A percentile compares a stretch with the other conserved stretches of the same genome.
phyloP scores from a whole-genome alignment of 108 stramenopile genomes.

The Discostella stelligeroides region DNA sequence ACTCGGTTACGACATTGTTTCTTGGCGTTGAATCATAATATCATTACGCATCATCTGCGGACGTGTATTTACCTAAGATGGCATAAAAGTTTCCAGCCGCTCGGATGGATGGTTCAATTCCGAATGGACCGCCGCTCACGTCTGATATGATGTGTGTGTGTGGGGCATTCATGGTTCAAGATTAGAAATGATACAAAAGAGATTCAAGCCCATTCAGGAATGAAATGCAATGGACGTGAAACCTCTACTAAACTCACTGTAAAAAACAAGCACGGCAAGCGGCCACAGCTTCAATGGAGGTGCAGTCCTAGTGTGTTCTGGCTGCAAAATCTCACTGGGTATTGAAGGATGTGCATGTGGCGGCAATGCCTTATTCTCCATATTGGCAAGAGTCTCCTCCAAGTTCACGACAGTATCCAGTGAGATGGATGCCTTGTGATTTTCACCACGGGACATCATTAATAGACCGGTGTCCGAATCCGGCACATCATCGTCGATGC shows the following conservation, averaged over 20 bases:
- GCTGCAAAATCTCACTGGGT: conserved; percentile 38
- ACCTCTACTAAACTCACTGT: conserved; percentile 55
- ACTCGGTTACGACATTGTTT: neutral
- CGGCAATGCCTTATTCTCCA: conserved; percentile 27
- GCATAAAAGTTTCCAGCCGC: conserved; percentile 87
- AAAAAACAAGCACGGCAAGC: conserved; percentile 90
- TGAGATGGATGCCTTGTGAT: conserved; percentile 24
- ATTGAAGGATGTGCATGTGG: conserved; percentile 29
- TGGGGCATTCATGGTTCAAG: neutral
- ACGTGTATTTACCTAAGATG: conserved; percentile 53
- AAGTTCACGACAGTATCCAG: conserved; percentile 15
- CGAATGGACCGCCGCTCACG: conserved; percentile 87
- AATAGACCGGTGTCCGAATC: neutral
- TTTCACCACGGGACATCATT: conserved; percentile 3
- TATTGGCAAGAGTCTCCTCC: conserved; percentile 17
- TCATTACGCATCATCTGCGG: neutral
- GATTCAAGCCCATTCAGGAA: neutral
- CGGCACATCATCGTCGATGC: neutral
- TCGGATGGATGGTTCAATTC: conserved; percentile 86
- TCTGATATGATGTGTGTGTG: conserved; percentile 12
- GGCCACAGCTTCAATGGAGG: conserved; percentile 52
- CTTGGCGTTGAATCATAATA: neutral
- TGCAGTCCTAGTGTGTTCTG: conserved; percentile 30
- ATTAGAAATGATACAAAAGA: conserved; percentile 1
- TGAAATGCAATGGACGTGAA: neutral